phyloP scores from a whole-genome alignment of 2,329 filamentous ascomycete species.

The Albophoma yamanashiensis region DNA sequence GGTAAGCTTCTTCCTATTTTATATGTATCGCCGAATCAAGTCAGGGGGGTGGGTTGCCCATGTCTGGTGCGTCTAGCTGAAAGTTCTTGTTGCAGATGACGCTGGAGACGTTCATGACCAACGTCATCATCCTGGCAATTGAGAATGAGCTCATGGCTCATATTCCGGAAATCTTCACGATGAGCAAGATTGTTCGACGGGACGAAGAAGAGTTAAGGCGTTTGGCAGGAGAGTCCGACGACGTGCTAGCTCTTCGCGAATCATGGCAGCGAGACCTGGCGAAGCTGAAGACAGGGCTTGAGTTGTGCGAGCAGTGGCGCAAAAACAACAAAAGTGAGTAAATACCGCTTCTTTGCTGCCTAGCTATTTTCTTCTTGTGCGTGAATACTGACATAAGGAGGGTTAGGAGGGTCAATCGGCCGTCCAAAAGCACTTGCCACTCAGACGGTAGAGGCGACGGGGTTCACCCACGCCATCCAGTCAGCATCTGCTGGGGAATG shows the following conservation, averaged over 20 bases:
- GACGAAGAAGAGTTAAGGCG: not conserved
- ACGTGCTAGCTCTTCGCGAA: not conserved
- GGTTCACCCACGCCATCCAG: not conserved
- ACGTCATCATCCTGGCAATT: constrained; percentile 1
- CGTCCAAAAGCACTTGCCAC: not conserved
- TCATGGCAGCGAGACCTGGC: not conserved
- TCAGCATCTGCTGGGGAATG: not conserved
- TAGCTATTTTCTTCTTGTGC: not conserved
- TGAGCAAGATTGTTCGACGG: not conserved
- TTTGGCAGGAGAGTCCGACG: not conserved
- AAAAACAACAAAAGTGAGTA: not conserved
- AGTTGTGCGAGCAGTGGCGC: not conserved
- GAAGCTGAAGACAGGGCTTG: not conserved
- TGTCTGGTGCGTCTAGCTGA: not conserved
- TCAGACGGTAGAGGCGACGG: not conserved
- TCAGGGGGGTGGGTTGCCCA: not conserved
- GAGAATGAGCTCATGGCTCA: constrained; percentile 4
- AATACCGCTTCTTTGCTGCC: not conserved
- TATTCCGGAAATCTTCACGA: not conserved
- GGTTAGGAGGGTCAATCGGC: not conserved
- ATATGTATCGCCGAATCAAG: not conserved
- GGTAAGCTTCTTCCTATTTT: constrained; percentile 9
- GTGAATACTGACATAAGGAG: not conserved
- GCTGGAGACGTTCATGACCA: constrained; percentile 2
- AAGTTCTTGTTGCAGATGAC: not conserved